Base-by-base conservation (phyloP, 495 filamentous ascomycete species). In the Letharia lupina region DNA sequence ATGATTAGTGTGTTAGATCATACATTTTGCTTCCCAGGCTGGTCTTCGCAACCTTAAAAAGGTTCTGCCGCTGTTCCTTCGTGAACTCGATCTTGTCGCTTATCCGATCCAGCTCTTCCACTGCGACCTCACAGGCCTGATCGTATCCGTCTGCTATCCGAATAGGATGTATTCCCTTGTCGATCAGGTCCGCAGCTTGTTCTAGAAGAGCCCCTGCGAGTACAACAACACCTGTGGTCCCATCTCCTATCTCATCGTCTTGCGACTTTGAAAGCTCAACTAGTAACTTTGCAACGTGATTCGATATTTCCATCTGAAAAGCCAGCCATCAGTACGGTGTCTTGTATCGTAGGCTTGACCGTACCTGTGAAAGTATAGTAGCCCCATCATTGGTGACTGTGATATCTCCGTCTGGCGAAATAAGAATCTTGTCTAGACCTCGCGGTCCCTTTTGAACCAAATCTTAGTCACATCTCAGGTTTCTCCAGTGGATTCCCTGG, bases 361-460 rank as follows among this genome's bases (percentile, higher is more conserved):
- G 71, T 76, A 86, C 85, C 79, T 97, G 94, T 68, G 87, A 84
- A 66, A 99, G 80, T 69, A 99, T 99, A 9, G 94, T 99, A 64
- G 94, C 94, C 72, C 94, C 94, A 82, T 99, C 94, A 75, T 99
- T 99, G 65, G 94, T 99, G 58, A 99, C 93, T 52, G 94, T 99
- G 76, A 99, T 99, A 78, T 98, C 94, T 74, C 94, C 94, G 76
- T 99, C 94, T 41, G 94, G 91, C 56, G 94, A 99, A 71, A 99
- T 99, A 69, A 99, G 82, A 73, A 99, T 99, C 81, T 99, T 99
- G 81, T 99, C 94, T 71, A 99, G 86, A 64, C 94, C 94, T 70
- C 95, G 89, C 64, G 94, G 94, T 58, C 94, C 94, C 86, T 89
- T 71, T 50, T 18, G 1, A 77, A 73, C n/a, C 76, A 71, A 65